Conservation (phyloP, 495 filamentous ascomycete species). For the Aspergillus ellipticus region DNA sequence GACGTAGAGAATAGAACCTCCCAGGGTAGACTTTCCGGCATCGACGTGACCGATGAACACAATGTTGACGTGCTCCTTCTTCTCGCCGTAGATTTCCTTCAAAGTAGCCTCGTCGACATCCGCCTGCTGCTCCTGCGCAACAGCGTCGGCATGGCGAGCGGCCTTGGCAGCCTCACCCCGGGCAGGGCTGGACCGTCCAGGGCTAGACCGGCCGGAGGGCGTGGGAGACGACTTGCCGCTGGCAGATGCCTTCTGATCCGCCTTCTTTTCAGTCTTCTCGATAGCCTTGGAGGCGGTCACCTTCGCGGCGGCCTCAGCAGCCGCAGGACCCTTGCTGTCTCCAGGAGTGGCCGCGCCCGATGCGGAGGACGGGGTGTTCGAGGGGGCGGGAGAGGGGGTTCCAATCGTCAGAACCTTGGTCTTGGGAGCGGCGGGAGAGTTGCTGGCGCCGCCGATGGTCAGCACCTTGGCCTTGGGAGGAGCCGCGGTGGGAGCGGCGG, state of each 20-base stretch:
- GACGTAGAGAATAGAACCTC: slow-evolving; percentile 83
- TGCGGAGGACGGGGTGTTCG: slow-evolving; percentile 26
- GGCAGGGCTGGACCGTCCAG: slow-evolving; percentile 50
- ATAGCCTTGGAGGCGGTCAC: slow-evolving; percentile 77
- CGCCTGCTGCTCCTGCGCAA: slow-evolving; percentile 80
- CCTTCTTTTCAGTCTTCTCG: slow-evolving; percentile 66
- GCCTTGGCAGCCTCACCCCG: slow-evolving; percentile 48
- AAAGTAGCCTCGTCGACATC: slow-evolving; percentile 89
- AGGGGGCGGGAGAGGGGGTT: slow-evolving; percentile 34
- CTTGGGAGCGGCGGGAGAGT: slow-evolving; percentile 52
- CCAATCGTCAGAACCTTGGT: slow-evolving; percentile 67
- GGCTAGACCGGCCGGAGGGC: slow-evolving; percentile 74
- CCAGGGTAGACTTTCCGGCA: slow-evolving; percentile 93
- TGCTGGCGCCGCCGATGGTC: slow-evolving; percentile 52
- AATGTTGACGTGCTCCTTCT: slow-evolving; percentile 87
- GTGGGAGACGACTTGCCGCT: slow-evolving; percentile 72
- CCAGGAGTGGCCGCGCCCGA: slow-evolving; percentile 47
- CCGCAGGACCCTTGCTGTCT: slow-evolving; percentile 50
- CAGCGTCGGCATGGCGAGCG: slow-evolving; percentile 72
- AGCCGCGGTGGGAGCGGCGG: slow-evolving; percentile 43
- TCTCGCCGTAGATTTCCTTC: slow-evolving; percentile 93
- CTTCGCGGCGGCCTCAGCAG: slow-evolving; percentile 57
- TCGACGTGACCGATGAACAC: slow-evolving; percentile 99
- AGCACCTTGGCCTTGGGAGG: slow-evolving; percentile 68
- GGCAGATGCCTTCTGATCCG: slow-evolving; percentile 39